Evolutionary conservation across 2,329 filamentous ascomycete species (phyloP).

Genomic region (Plenodomus tracheiphilus): DNA sequence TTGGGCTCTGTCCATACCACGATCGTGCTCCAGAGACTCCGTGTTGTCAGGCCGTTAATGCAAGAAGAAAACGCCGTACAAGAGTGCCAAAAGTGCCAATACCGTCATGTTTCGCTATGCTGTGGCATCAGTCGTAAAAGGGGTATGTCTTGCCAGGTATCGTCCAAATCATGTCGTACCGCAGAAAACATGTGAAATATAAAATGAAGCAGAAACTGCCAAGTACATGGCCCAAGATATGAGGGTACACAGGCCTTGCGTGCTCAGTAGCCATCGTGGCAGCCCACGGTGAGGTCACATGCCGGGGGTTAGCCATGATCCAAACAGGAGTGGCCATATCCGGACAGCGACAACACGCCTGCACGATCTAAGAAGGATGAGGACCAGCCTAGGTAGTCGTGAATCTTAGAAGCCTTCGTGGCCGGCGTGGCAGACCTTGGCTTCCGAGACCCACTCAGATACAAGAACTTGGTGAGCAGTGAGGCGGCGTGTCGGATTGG

Average conservation of each 20-base stretch:
- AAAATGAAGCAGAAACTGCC: slow-evolving; percentile 23
- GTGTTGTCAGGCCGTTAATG: slow-evolving; percentile 5
- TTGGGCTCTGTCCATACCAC: slow-evolving; percentile 29
- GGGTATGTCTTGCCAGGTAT: slow-evolving; percentile 43
- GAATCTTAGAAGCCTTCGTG: slow-evolving; percentile 80
- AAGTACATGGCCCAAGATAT: slow-evolving; percentile 26
- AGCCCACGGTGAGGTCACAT: slow-evolving; percentile 1
- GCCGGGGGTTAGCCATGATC: not conserved
- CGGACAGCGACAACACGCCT: not conserved
- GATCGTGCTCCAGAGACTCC: slow-evolving; percentile 25
- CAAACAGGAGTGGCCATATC: not conserved
- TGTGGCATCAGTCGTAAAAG: slow-evolving; percentile 39
- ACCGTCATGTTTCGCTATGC: slow-evolving; percentile 39
- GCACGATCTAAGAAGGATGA: slow-evolving; percentile 10
- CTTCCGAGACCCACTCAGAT: slow-evolving; percentile 97
- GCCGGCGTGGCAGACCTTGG: slow-evolving; percentile 94
- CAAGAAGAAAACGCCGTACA: not conserved
- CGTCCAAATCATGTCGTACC: slow-evolving; percentile 22
- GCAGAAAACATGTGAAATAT: slow-evolving; percentile 25
- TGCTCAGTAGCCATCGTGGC: not conserved
- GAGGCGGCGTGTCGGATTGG: slow-evolving; percentile 87
- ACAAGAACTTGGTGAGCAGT: slow-evolving; percentile 96
- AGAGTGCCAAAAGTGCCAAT: slow-evolving; percentile 15
- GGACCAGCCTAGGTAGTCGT: slow-evolving; percentile 7
- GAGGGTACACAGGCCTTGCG: slow-evolving; percentile 7